Conservation (phyloP, 1,284 basidiomycete species). For the Ustilago shanxiensis region DNA sequence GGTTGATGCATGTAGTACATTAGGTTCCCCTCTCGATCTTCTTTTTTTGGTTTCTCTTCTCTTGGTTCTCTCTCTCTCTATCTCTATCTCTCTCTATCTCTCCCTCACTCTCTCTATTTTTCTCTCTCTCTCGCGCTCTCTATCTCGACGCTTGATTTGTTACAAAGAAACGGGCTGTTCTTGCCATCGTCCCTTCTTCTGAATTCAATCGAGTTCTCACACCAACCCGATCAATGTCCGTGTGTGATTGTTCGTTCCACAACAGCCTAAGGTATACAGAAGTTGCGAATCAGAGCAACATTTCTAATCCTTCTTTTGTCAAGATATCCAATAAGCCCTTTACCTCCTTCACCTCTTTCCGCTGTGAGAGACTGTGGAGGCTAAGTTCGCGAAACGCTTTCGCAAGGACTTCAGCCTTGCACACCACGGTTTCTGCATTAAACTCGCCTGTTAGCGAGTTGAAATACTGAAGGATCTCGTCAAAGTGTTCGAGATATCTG, state of each 20-base stretch:
- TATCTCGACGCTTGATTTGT: not conserved
- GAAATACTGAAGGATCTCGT: conserved; percentile 69
- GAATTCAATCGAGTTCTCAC: not conserved
- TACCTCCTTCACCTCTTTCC: not conserved
- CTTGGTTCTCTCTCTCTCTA: not conserved
- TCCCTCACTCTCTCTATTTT: not conserved
- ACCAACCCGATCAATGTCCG: not conserved
- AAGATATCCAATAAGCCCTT: conserved; percentile 11
- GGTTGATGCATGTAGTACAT: too few relatives aligned
- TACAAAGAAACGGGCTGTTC: too few relatives aligned
- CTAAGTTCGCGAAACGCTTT: conserved; percentile 32
- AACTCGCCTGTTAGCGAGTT: conserved; percentile 54
- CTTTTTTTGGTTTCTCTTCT: too few relatives aligned
- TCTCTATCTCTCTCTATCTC: not conserved
- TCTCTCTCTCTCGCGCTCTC: too few relatives aligned
- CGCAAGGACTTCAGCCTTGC: conserved; percentile 50
- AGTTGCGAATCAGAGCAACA: conserved; percentile 11
- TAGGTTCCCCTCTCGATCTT: too few relatives aligned
- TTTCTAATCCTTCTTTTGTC: conserved; percentile 8
- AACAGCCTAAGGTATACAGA: too few relatives aligned
- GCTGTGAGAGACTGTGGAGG: not conserved
- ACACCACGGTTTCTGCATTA: conserved; percentile 33
- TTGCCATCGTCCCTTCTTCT: not conserved
- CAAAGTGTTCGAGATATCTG: conserved; percentile 86
- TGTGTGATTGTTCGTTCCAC: not conserved